phyloP scores from a whole-genome alignment of 257 asterid genomes.

The Sherardia arvensis region DNA sequence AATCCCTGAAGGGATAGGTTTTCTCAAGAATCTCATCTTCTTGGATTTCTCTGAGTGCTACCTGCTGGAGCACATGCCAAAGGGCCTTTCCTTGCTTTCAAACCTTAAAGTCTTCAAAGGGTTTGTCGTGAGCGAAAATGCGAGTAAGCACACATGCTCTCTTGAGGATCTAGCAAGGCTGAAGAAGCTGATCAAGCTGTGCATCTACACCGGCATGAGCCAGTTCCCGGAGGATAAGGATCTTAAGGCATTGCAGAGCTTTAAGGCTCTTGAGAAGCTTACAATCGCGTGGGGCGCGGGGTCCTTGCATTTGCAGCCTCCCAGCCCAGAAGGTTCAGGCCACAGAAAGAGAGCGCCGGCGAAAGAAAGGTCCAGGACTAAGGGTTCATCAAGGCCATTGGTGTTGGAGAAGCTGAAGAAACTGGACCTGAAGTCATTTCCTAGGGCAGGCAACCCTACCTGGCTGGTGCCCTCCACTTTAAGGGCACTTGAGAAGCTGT shows the following conservation, averaged over 20 bases:
- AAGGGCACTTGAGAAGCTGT: constrained; percentile 28
- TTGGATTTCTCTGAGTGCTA: constrained; percentile 51
- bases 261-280: constrained; percentile 23
- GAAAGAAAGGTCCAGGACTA: too few species aligned
- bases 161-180: constrained; percentile 24
- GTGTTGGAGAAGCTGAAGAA: constrained; percentile 19
- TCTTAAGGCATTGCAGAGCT: constrained; percentile 5
- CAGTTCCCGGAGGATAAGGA: constrained; percentile 16
- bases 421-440: constrained; percentile 46
- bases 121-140: constrained; percentile 17
- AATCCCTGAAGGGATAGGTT: constrained; percentile 23
- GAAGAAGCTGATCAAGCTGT: constrained; percentile 16
- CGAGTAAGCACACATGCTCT: constrained; percentile 9
- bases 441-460: constrained; percentile 10
- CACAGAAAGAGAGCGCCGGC: neutral
- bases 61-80: constrained; percentile 38
- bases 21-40: constrained; percentile 23
- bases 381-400: neutral
- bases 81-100: constrained; percentile 17
- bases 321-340: neutral
- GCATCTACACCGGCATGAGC: constrained; percentile 25
- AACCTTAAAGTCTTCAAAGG: constrained; percentile 38
- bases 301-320: neutral
- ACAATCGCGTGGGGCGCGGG: constrained; percentile 42
- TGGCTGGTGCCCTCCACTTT: constrained; percentile 25